Conservation (phyloP, 169 alveolate species). For the Plasmodium adleri region DNA sequence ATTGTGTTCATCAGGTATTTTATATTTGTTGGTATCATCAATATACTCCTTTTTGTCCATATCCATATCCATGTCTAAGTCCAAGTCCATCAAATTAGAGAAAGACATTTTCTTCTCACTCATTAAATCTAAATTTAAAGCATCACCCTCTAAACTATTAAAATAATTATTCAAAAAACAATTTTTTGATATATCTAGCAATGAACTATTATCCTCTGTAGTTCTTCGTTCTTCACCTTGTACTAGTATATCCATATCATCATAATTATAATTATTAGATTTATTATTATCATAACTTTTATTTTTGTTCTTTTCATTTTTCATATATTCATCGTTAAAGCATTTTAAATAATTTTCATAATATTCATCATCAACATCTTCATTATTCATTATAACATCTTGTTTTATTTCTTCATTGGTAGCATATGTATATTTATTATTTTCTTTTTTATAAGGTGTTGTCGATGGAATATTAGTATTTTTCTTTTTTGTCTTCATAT, state of each 20-base stretch:
- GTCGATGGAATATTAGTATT: neutral
- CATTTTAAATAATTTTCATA: slow-evolving; percentile 17
- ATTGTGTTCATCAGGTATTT: neutral
- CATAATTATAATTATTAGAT: neutral
- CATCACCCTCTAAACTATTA: slow-evolving; percentile 36
- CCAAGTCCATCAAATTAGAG: neutral
- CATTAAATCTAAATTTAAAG: neutral
- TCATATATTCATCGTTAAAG: slow-evolving; percentile 20
- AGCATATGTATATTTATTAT: neutral
- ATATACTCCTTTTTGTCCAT: neutral
- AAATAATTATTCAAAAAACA: slow-evolving; percentile 51
- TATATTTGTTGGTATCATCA: neutral
- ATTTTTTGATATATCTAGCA: slow-evolving; percentile 57
- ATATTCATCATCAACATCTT: neutral
- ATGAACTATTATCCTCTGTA: slow-evolving; percentile 4
- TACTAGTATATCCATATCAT: slow-evolving; percentile 1
- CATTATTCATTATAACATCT: neutral
- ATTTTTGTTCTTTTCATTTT: neutral
- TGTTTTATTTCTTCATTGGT: neutral
- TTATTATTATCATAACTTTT: neutral
- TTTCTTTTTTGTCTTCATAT: neutral
- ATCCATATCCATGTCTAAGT: neutral
- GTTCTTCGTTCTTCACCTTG: neutral
- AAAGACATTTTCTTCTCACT: slow-evolving; percentile 8
- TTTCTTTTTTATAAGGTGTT: neutral